Conservation (phyloP, 805 yeast genomes). For the Sporopachydermia quercuum region DNA sequence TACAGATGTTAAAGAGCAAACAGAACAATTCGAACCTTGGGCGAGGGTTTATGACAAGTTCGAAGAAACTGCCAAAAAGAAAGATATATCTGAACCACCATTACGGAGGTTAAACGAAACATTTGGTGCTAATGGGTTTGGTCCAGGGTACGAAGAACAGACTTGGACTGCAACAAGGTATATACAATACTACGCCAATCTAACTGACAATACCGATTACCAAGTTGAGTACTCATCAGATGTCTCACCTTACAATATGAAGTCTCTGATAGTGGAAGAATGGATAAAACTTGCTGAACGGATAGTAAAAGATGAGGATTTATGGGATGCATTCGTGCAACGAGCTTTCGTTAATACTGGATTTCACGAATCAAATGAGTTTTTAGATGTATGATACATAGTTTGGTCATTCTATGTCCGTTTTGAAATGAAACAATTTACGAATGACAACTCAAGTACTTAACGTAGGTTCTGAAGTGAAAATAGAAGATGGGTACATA, state of each 20-base stretch:
- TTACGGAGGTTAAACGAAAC: conserved; percentile 31
- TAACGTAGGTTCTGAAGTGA: too few species aligned
- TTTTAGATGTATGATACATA: too few species aligned
- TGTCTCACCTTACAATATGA: conserved; percentile 35
- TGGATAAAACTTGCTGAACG: conserved; percentile 43
- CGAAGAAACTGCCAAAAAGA: conserved; percentile 14
- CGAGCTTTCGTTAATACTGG: conserved; percentile 2
- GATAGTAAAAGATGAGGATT: conserved; percentile 25
- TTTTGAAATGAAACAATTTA: too few species aligned
- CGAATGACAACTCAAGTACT: too few species aligned
- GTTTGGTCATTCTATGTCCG: too few species aligned
- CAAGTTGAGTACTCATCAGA: conserved; percentile 57
- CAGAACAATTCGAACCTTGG: conserved; percentile 33
- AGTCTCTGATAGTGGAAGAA: conserved; percentile 39
- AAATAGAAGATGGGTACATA: too few species aligned
- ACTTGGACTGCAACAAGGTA: conserved; percentile 53
- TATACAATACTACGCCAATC: conserved; percentile 54
- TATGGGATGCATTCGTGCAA: conserved; percentile 1
- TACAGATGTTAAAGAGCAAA: conserved; percentile 25
- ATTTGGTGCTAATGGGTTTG: conserved; percentile 27
- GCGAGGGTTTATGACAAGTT: conserved; percentile 34
- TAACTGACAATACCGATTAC: conserved; percentile 33
- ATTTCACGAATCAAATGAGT: conserved; percentile 6
- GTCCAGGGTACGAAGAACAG: conserved; percentile 63
- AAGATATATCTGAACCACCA: conserved; percentile 47